Percentiles rank a stretch among this genome's conserved stretches.
These are phyloP conservation scores for Chloromonas sp. DNA, from an alignment of 163 green algal species.

Conservation along the genomic window DNA sequence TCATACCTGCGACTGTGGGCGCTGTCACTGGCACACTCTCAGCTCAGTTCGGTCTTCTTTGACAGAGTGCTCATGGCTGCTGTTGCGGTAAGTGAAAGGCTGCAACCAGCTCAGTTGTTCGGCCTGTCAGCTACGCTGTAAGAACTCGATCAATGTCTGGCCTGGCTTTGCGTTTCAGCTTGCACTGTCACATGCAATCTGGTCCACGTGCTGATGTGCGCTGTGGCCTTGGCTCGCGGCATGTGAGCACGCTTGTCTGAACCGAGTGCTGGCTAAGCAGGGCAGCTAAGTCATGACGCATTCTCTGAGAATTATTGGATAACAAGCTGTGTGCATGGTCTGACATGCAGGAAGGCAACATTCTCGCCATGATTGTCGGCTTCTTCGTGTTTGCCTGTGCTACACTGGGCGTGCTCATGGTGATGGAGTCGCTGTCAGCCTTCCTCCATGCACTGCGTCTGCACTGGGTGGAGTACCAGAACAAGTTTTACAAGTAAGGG, in stretches of 20 bases:
- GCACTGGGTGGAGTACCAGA: conserved; percentile 80
- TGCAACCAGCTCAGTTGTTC: neutral
- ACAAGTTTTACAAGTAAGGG: conserved; percentile 34
- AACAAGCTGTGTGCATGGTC: too few species aligned
- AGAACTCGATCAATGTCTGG: too few species aligned
- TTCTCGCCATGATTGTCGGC: conserved; percentile 22
- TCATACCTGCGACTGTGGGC: conserved; percentile 98
- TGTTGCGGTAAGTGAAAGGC: conserved; percentile 62
- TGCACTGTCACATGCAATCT: too few species aligned
- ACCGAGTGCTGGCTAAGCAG: too few species aligned
- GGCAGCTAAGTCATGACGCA: too few species aligned
- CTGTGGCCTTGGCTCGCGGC: too few species aligned
- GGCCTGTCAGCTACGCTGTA: too few species aligned
- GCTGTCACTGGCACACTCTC: conserved; percentile 92
- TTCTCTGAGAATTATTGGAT: too few species aligned
- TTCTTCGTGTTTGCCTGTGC: conserved; percentile 88
- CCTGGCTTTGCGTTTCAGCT: too few species aligned
- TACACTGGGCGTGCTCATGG: conserved; percentile 94
- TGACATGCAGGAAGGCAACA: neutral
- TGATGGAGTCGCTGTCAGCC: conserved; percentile 94
- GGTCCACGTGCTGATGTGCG: too few species aligned
- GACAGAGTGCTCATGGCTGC: conserved; percentile 89
- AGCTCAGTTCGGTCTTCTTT: conserved; percentile 95
- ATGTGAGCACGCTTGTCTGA: too few species aligned
- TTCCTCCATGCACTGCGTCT: conserved; percentile 96